phyloP scores from a whole-genome alignment of 345 rosid genomes.

The Ailanthus altissimus region DNA sequence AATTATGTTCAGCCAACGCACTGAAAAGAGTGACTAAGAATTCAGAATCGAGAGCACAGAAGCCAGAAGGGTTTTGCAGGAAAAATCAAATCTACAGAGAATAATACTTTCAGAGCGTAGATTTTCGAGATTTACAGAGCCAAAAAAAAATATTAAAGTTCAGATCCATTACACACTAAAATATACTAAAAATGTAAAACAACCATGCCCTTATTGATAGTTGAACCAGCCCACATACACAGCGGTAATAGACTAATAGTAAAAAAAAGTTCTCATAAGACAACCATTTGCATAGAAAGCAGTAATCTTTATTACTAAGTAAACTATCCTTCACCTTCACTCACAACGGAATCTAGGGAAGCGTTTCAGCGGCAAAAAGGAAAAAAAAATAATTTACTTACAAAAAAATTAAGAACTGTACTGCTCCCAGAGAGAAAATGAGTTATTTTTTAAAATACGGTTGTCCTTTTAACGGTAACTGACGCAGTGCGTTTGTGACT shows the following conservation, averaged over 20 bases:
- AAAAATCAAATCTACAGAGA: constrained; percentile 19
- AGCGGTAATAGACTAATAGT: background rate
- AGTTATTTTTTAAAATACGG: constrained; percentile 6
- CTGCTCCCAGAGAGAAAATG: background rate
- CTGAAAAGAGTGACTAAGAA: constrained; percentile 10
- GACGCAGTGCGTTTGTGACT: background rate
- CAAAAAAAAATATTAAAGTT: constrained; percentile 12
- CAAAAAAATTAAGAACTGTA: background rate
- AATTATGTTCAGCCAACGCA: constrained; percentile 10
- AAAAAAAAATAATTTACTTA: too few relatives aligned
- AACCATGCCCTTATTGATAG: constrained; percentile 2
- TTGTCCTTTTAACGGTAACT: constrained; percentile 21
- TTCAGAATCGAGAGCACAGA: constrained; percentile 12
- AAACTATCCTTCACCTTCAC: background rate
- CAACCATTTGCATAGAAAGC: constrained; percentile 1
- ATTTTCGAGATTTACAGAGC: constrained; percentile 21
- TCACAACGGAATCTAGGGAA: constrained; percentile 12
- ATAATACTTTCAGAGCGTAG: constrained; percentile 30
- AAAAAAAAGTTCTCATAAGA: background rate
- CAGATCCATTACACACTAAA: constrained; percentile 42
- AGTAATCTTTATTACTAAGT: background rate
- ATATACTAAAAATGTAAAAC: constrained; percentile 11
- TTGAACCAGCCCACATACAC: constrained; percentile 13
- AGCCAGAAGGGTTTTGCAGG: constrained; percentile 14
- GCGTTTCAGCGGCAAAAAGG: background rate